phyloP scores from a whole-genome alignment of 495 filamentous ascomycete genomes.

The Neurospora terricola region DNA sequence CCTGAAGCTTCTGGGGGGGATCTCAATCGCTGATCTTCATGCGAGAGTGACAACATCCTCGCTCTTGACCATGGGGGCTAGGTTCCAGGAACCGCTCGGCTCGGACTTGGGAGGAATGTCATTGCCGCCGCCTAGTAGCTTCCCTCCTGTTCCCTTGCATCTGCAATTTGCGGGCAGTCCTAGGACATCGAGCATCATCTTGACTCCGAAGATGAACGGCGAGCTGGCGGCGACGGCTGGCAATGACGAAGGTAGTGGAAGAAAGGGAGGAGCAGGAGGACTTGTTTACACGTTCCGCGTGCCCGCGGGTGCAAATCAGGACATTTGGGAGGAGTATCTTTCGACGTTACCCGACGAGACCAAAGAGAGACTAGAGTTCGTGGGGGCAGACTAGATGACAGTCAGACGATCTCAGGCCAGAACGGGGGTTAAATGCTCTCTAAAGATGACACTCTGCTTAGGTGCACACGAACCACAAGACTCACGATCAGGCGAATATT shows the following conservation, averaged over 20 bases:
- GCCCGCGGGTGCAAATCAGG: not conserved
- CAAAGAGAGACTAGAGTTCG: not conserved
- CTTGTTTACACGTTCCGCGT: not conserved
- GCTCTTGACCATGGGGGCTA: constrained; percentile 10
- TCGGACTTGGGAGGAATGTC: not conserved
- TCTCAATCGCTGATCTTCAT: constrained; percentile 40
- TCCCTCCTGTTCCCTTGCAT: constrained; percentile 29
- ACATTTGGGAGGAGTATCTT: not conserved
- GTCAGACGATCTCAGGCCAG: not conserved
- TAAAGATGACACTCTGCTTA: not conserved
- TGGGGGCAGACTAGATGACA: not conserved
- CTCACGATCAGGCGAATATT: not conserved
- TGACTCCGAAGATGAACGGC: constrained; percentile 18
- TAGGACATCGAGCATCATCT: constrained; percentile 35
- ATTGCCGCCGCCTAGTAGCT: not conserved
- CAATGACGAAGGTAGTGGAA: not conserved
- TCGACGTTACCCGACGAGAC: not conserved
- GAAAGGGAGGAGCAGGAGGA: not conserved
- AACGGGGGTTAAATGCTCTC: not conserved
- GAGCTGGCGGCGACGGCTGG: not conserved
- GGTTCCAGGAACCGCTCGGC: constrained; percentile 16
- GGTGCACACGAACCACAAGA: not conserved
- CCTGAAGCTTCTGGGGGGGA: constrained; percentile 24
- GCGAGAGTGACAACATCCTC: constrained; percentile 13
- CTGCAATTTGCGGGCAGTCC: constrained; percentile 36